phyloP scores from a whole-genome alignment of 225 moss, liverwort and hornwort genomes.

The Lunularia cruciata region DNA sequence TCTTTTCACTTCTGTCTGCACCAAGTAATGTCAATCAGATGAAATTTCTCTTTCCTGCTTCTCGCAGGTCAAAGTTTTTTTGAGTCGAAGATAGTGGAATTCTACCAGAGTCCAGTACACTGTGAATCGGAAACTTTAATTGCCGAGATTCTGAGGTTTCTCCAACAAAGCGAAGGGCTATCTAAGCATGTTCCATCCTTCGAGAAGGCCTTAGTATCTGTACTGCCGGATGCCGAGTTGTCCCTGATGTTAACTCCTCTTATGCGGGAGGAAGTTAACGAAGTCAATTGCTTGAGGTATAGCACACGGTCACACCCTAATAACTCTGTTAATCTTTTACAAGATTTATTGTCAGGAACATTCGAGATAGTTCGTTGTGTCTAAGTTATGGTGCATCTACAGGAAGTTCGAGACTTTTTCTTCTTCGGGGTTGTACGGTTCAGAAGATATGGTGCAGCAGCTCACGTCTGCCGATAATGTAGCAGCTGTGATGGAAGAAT shows the following conservation, averaged over 20 bases:
- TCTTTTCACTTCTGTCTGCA: background rate
- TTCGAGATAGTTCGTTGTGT: background rate
- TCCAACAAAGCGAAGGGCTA: conserved; percentile 76
- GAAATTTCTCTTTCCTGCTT: conserved; percentile 10
- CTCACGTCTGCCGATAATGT: conserved; percentile 68
- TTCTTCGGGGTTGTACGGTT: conserved; percentile 42
- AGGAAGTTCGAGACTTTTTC: conserved; percentile 63
- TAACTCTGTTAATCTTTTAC: too few species aligned
- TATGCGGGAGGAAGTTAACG: conserved; percentile 56
- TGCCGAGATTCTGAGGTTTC: conserved; percentile 63
- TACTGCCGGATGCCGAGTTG: conserved; percentile 61
- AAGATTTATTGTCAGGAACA: too few species aligned
- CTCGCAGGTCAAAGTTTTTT: conserved; percentile 68
- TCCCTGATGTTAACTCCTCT: conserved; percentile 78
- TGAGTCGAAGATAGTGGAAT: conserved; percentile 73
- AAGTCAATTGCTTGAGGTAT: conserved; percentile 79
- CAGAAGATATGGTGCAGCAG: conserved; percentile 59
- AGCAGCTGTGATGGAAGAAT: conserved; percentile 78
- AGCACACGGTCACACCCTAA: background rate
- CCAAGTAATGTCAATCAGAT: background rate
- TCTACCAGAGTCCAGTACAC: conserved; percentile 62
- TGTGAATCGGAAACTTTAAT: conserved; percentile 66
- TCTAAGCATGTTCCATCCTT: conserved; percentile 58
- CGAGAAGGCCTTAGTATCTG: conserved; percentile 59
- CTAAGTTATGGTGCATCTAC: conserved; percentile 16